Evolutionary conservation across 2,329 filamentous ascomycete species (phyloP).

Genomic region (Phialemoniopsis sp.): DNA sequence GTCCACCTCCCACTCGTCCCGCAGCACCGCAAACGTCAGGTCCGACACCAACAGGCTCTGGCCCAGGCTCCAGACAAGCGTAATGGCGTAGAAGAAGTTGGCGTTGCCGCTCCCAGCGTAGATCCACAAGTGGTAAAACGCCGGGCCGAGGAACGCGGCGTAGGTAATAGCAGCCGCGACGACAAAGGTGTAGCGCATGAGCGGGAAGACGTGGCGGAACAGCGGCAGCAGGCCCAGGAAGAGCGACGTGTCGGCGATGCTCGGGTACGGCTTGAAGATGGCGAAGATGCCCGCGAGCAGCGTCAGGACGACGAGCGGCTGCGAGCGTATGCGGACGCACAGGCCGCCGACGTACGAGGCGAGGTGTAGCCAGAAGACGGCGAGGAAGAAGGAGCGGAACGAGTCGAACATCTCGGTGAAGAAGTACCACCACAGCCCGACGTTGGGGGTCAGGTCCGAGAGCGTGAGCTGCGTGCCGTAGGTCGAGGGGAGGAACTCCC

Average conservation of each 20-base stretch:
- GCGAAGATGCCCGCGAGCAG: conserved; percentile 86
- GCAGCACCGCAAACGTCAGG: conserved; percentile 78
- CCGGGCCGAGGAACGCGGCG: conserved; percentile 81
- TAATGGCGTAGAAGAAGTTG: conserved; percentile 99
- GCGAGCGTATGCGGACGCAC: conserved; percentile 74
- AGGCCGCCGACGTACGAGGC: conserved; percentile 85
- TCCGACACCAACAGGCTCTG: conserved; percentile 85
- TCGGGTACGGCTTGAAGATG: conserved; percentile 96
- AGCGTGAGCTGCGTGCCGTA: conserved; percentile 91
- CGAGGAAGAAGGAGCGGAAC: conserved; percentile 94
- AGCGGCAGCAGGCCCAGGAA: conserved; percentile 81
- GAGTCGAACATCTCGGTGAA: conserved; percentile 99
- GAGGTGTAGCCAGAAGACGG: conserved; percentile 96
- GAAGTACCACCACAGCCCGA: conserved; percentile 99
- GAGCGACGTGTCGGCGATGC: conserved; percentile 81
- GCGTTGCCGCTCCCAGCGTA: conserved; percentile 97
- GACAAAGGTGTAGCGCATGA: conserved; percentile 93
- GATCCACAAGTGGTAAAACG: conserved; percentile 97
- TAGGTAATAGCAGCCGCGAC: conserved; percentile 81
- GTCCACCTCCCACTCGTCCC: conserved; percentile 93
- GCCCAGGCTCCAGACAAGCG: conserved; percentile 93
- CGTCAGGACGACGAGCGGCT: conserved; percentile 81
- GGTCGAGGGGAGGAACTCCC: conserved; percentile 83
- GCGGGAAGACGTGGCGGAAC: conserved; percentile 86
- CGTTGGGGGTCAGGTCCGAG: conserved; percentile 89